Evolutionary conservation across 2,329 filamentous ascomycete species (phyloP), one percentile per base, ranked within the genome.

Genomic region (Venturia asperata): DNA sequence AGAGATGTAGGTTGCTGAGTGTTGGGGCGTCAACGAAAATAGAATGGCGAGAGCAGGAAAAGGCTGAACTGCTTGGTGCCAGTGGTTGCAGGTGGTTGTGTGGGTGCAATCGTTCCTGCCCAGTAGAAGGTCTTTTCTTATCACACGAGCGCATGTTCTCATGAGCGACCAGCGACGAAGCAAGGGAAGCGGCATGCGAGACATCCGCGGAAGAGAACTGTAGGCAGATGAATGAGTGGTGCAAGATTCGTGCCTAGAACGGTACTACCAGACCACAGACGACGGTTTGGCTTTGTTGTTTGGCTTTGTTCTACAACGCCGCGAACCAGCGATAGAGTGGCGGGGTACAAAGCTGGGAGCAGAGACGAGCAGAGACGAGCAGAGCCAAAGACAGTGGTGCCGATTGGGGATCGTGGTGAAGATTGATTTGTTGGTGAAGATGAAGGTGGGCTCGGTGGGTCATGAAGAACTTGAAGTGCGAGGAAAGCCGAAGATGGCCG

Each of bases 141-240:
- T 58, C 27, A 37, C 30, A 37, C 19, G 30, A 34, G 15, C 27
- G 30, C 27, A 34, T 58, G 19, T 19, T 19, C 52, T 39, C 30
- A 58, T 27, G 52, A 58, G 52, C 52, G 30, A 58, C 52, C 37
- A 58, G 52, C n/a, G 52, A n/a, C n/a, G 52, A 37, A 37, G 52
- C 19, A 21, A 58, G 6, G 27, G 9, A 34, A 4, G 6, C 30
- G 30, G 30, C 52, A 58, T 58, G 52, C 52, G 27, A 58, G 52
- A 58, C 52, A 58, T 27, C 52, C 52, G 30, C 27, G 30, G 52
- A 58, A 34, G 52, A 37, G 52, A 37, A 5, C 9, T 37, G 52
- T 37, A 21, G 15, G 52, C 27, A 58, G 52, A 58, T n/a, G 52
- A 58, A 34, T 58, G 52, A 58, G 52, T 58, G 52, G 52, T 58